phyloP scores from a whole-genome alignment of 768 basidiomycete species.

The Lentinula aciculospora region DNA sequence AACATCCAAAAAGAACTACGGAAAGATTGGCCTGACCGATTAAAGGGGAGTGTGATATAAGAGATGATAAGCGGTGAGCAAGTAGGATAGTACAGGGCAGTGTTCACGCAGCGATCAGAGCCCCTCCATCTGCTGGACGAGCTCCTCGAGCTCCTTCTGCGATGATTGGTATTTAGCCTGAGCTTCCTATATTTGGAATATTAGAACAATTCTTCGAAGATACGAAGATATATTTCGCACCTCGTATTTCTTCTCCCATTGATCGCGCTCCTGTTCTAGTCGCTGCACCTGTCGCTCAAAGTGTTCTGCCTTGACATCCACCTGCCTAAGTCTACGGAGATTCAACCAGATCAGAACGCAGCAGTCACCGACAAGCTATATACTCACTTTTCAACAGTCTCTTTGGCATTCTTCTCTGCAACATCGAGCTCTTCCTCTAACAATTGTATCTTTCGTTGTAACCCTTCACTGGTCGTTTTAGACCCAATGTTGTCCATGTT shows the following conservation, averaged over 20 bases:
- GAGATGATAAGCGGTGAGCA: constrained; percentile 6
- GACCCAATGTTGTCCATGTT: constrained; percentile 65
- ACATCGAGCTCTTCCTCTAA: constrained; percentile 94
- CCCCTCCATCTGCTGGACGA: constrained; percentile 70
- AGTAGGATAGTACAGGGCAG: constrained; percentile 1
- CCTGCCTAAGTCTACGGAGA: constrained; percentile 74
- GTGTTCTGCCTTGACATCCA: constrained; percentile 98
- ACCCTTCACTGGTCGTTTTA: constrained; percentile 66
- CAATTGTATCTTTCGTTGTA: constrained; percentile 80
- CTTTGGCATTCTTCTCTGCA: constrained; percentile 95
- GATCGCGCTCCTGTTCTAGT: constrained; percentile 86
- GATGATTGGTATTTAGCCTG: constrained; percentile 64
- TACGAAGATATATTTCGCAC: constrained; percentile 35
- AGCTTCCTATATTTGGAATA: constrained; percentile 48
- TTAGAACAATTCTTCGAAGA: constrained; percentile 7
- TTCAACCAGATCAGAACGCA: constrained; percentile 16
- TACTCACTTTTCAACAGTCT: constrained; percentile 92
- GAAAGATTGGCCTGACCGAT: not conserved
- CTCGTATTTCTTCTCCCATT: constrained; percentile 94
- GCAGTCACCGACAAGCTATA: constrained; percentile 2
- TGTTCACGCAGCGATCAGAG: constrained; percentile 36
- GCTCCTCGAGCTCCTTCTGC: constrained; percentile 80
- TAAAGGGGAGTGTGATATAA: not conserved
- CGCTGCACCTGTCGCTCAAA: constrained; percentile 89
- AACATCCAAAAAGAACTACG: constrained; percentile 3